Evolutionary conservation across 306 rosid genomes (phyloP), one percentile per base, ranked within the genome.

Genomic region (Quercus gilva): DNA sequence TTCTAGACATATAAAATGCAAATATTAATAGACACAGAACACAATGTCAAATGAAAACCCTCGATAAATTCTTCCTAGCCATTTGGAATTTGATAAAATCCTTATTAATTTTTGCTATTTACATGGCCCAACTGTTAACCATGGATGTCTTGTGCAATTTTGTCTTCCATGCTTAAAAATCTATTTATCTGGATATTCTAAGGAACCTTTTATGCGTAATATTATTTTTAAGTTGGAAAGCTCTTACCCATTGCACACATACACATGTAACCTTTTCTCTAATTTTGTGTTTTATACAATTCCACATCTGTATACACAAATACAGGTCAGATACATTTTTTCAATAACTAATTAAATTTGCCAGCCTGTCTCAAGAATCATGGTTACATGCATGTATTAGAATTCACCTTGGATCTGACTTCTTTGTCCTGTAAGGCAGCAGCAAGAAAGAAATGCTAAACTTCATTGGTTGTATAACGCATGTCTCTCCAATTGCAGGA

Each of bases 401-500:
- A 55, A 14, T 73, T 65, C 71, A 67, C 73, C 55, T 45, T 56
- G 55, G 55, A 52, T 57, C 74, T 64, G 63, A 57, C 68, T 55
- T 76, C 28, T 49, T 21, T 85, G 23, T 76, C 71, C 19, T 79
- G 41, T 1, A 53, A 65, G 76, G 83, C 73, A 72, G 58, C 74
- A 58, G 35, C 28, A 67, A 20, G 35, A 74, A 74, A 26, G 71
- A n/a, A 56, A 19, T 56, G 17, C 14, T 80, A 35, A 52, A 41
- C 33, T 52, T 51, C 18, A 20, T 53, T 49, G 56, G 35, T 59
- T n/a, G 17, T 63, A 56, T 65, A 20, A 23, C 18, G 18, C 35
- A 29, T 78, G 73, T 77, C 82, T 45, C 65, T 20, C 49, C 41
- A 55, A 25, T 37, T 82, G 78, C 88, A 94, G 99, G 99, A 94